Conservation (phyloP, 2,329 filamentous ascomycete species). For the Zymoseptoria brevis region DNA sequence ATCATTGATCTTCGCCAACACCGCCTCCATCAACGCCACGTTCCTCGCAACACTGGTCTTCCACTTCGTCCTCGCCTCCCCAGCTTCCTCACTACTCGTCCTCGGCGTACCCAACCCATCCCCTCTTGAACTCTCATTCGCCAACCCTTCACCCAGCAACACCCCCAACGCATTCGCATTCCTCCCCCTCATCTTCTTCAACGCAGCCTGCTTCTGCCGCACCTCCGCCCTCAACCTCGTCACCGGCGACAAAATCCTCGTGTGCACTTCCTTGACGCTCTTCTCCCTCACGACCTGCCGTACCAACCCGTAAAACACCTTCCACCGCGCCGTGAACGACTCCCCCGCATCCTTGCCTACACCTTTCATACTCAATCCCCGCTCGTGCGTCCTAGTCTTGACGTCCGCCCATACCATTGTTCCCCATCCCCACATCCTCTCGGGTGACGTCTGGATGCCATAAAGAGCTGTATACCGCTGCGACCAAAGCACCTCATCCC, state of each 20-base stretch:
- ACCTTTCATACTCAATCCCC: constrained; percentile 18
- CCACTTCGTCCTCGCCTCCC: constrained; percentile 43
- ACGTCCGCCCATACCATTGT: constrained; percentile 62
- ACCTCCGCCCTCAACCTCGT: constrained; percentile 68
- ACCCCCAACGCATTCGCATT: constrained; percentile 82
- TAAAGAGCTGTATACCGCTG: constrained; percentile 74
- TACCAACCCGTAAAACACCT: constrained; percentile 69
- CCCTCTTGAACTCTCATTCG: constrained; percentile 39
- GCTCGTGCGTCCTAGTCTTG: constrained; percentile 29
- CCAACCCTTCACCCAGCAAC: constrained; percentile 76
- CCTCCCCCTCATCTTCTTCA: constrained; percentile 67
- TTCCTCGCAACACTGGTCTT: constrained; percentile 72
- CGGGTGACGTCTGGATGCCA: constrained; percentile 74
- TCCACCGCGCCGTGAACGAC: constrained; percentile 25
- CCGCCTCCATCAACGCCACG: constrained; percentile 76
- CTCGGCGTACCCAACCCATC: constrained; percentile 25
- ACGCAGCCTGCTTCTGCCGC: constrained; percentile 60
- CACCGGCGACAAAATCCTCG: constrained; percentile 68
- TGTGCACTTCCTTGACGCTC: constrained; percentile 62
- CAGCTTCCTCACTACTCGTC: constrained; percentile 16
- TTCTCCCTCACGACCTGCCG: constrained; percentile 65
- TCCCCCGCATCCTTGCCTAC: constrained; percentile 26
- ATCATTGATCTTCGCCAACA: constrained; percentile 63
- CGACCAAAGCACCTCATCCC: constrained; percentile 79
- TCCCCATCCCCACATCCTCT: constrained; percentile 64